A percentile compares a stretch with the other conserved stretches of the same genome.
Conservation (phyloP, 2,329 filamentous ascomycete genomes). For the Hortaea werneckii region DNA sequence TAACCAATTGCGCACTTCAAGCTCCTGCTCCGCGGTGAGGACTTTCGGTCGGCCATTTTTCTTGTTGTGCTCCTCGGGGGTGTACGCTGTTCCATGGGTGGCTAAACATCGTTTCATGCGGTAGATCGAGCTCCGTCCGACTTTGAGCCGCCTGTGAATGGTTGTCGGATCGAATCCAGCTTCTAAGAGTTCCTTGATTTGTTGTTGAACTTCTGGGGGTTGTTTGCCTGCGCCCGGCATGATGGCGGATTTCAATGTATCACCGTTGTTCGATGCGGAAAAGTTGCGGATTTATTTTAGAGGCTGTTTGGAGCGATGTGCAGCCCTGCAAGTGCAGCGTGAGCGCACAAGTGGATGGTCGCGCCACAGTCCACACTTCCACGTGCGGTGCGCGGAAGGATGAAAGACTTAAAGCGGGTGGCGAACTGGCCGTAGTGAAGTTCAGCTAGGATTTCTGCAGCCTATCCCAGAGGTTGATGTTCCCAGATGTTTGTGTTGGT, state of each 20-base stretch:
- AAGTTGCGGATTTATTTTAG: no score
- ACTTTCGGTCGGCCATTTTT: slow-evolving; percentile 26
- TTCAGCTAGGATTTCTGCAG: no score
- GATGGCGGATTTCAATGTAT: neutral
- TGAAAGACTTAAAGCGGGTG: no score
- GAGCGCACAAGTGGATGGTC: no score
- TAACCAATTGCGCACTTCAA: slow-evolving; percentile 24
- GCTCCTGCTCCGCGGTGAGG: slow-evolving; percentile 22
- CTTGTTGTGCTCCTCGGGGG: slow-evolving; percentile 24
- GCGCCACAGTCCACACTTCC: no score
- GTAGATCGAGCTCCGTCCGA: slow-evolving; percentile 23
- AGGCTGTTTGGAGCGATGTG: no score
- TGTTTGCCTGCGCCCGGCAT: slow-evolving; percentile 25
- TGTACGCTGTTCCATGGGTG: slow-evolving; percentile 24
- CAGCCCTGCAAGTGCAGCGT: no score
- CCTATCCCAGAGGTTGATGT: neutral
- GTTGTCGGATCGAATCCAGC: slow-evolving; percentile 25
- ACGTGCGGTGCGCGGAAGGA: no score
- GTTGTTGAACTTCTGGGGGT: slow-evolving; percentile 17
- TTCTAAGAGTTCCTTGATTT: slow-evolving; percentile 25
- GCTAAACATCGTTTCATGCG: slow-evolving; percentile 26
- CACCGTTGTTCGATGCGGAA: neutral
- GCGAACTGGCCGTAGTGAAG: no score
- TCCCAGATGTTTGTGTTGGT: neutral
- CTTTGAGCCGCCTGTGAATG: slow-evolving; percentile 24